A percentile compares a stretch with the other conserved stretches of the same genome.
phyloP scores from a whole-genome alignment of 805 yeast species.

The Grigorovia transvaalensis region DNA sequence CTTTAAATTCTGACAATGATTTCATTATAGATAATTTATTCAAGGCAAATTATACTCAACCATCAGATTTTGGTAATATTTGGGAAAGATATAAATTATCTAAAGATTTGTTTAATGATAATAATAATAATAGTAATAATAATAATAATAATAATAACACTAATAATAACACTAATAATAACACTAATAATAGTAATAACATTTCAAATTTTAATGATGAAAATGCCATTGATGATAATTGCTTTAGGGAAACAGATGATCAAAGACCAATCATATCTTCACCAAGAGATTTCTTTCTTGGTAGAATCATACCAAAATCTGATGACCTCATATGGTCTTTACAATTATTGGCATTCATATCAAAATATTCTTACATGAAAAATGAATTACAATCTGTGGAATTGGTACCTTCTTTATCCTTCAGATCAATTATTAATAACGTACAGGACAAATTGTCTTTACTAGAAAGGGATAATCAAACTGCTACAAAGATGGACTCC shows the following conservation, averaged over 20 bases:
- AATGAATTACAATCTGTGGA: constrained; percentile 65
- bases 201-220: neutral
- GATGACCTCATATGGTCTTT: constrained; percentile 93
- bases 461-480: neutral
- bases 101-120: neutral
- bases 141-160: constrained; percentile 1
- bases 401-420: constrained; percentile 59
- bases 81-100: constrained; percentile 11
- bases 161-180: neutral
- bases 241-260: constrained; percentile 11
- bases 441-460: constrained; percentile 8
- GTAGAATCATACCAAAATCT: constrained; percentile 77
- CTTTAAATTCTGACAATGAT: constrained; percentile 8
- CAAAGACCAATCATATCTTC: constrained; percentile 23
- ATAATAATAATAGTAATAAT: neutral
- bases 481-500: neutral
- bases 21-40: constrained; percentile 1
- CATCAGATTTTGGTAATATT: constrained; percentile 18
- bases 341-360: constrained; percentile 83
- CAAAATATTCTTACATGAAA: constrained; percentile 78
- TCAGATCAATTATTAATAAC: constrained; percentile 29
- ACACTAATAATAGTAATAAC: neutral
- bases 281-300: constrained; percentile 51
- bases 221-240: constrained; percentile 1
- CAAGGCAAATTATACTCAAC: constrained; percentile 9